Conservation (phyloP, 164 flowering plant genomes). For the Nymphaea colorata region DNA sequence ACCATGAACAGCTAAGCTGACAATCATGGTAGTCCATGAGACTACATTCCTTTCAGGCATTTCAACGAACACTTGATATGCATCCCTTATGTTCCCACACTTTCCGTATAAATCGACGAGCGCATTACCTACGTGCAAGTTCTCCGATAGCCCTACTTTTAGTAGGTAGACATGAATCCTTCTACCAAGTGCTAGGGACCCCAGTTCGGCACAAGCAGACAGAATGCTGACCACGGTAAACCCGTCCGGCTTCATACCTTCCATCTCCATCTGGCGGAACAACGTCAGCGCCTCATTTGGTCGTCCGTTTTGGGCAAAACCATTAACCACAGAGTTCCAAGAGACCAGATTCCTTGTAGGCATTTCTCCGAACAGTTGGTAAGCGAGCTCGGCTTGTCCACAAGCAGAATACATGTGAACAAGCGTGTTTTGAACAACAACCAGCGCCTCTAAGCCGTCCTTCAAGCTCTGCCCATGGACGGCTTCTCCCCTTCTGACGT, state of each 20-base stretch:
- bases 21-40: slow-evolving; percentile 28
- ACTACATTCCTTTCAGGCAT: slow-evolving; percentile 21
- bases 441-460: slow-evolving; percentile 16
- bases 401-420: slow-evolving; percentile 18
- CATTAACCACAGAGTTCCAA: slow-evolving; percentile 29
- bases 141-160: slow-evolving; percentile 18
- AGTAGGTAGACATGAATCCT: slow-evolving; percentile 21
- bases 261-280: slow-evolving; percentile 14
- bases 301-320: slow-evolving; percentile 22
- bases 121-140: slow-evolving; percentile 24
- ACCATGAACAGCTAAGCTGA: slow-evolving; percentile 26
- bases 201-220: slow-evolving; percentile 26
- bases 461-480: slow-evolving; percentile 12
- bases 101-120: slow-evolving; percentile 21
- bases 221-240: slow-evolving; percentile 26
- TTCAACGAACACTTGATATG: slow-evolving; percentile 17
- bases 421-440: slow-evolving; percentile 22
- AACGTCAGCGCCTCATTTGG: slow-evolving; percentile 25
- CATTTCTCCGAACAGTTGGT: slow-evolving; percentile 20
- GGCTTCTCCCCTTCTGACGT: slow-evolving; percentile 12
- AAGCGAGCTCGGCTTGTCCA: slow-evolving; percentile 18
- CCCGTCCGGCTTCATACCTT: slow-evolving; percentile 23
- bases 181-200: slow-evolving; percentile 23
- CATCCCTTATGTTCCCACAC: slow-evolving; percentile 22
- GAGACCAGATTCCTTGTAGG: slow-evolving; percentile 15